phyloP scores from a whole-genome alignment of 768 basidiomycete species.

The Mycena maculata region DNA sequence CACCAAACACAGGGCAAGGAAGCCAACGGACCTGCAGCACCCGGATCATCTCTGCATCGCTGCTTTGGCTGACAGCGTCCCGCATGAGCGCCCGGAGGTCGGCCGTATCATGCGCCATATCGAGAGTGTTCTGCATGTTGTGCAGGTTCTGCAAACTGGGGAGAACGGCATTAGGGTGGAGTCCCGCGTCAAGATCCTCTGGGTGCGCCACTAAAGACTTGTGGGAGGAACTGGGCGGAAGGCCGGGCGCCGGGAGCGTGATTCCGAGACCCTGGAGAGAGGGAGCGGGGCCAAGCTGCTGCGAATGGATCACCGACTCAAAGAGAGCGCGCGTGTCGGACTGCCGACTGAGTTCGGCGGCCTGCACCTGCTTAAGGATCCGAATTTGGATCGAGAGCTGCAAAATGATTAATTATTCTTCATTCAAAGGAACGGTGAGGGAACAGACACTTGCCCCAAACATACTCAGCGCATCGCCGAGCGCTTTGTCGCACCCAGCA shows the following conservation, averaged over 20 bases:
- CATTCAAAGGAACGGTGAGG: constrained; percentile 2
- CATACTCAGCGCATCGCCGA: constrained; percentile 69
- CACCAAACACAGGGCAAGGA: neutral
- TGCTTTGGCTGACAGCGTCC: constrained; percentile 51
- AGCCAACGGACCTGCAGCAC: constrained; percentile 51
- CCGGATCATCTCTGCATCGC: constrained; percentile 57
- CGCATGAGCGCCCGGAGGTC: constrained; percentile 49
- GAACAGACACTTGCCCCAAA: constrained; percentile 57
- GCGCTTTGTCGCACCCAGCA: constrained; percentile 58
- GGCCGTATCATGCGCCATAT: constrained; percentile 49
- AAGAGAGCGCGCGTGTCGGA: constrained; percentile 53
- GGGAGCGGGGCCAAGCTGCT: constrained; percentile 11
- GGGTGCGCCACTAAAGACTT: constrained; percentile 23
- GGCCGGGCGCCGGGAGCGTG: constrained; percentile 20
- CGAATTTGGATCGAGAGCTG: constrained; percentile 60
- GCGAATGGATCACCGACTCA: constrained; percentile 37
- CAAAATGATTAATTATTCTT: constrained; percentile 1
- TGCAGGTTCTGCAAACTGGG: constrained; percentile 33
- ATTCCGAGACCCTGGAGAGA: constrained; percentile 33
- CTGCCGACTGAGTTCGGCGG: constrained; percentile 55
- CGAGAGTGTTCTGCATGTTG: constrained; percentile 48
- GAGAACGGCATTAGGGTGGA: constrained; percentile 31
- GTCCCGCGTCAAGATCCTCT: constrained; percentile 4
- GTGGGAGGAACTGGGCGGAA: constrained; percentile 36
- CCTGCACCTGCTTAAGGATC: constrained; percentile 62